phyloP scores from a whole-genome alignment of 2,329 filamentous ascomycete species.

The Colletotrichum musicola region DNA sequence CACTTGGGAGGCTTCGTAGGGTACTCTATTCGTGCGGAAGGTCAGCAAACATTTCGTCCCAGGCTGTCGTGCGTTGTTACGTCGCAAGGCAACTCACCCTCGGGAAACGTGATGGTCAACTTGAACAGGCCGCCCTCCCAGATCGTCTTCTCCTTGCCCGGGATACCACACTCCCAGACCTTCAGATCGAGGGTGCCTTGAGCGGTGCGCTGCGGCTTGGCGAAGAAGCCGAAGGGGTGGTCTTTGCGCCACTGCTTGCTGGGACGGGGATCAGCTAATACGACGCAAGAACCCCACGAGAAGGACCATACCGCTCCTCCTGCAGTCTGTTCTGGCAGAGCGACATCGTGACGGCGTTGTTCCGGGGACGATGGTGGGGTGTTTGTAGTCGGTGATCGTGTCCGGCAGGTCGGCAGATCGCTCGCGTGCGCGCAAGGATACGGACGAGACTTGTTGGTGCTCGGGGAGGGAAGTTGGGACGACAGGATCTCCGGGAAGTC shows the following conservation, averaged over 20 bases:
- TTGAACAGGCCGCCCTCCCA: conserved; percentile 99
- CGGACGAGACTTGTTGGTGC: conserved; percentile 1
- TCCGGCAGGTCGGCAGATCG: conserved; percentile 11
- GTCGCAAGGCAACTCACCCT: conserved; percentile 71
- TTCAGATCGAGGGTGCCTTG: conserved; percentile 90
- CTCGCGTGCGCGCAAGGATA: conserved; percentile 15
- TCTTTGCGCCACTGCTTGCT: conserved; percentile 98
- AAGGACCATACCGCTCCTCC: conserved; percentile 80
- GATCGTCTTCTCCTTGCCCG: conserved; percentile 95
- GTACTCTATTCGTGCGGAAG: conserved; percentile 75
- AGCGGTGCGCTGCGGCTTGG: conserved; percentile 81
- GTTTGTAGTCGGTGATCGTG: not conserved
- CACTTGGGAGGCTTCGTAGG: conserved; percentile 99
- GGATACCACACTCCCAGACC: conserved; percentile 96
- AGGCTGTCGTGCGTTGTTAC: not conserved
- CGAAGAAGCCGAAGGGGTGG: conserved; percentile 97
- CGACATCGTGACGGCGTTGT: conserved; percentile 70
- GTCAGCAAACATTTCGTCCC: not conserved
- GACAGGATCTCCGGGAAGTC: not conserved
- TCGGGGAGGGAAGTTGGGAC: not conserved
- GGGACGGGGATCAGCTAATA: conserved; percentile 41
- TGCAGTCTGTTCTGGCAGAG: conserved; percentile 89
- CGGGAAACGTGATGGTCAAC: conserved; percentile 90
- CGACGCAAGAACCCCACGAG: conserved; percentile 9
- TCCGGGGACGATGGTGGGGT: not conserved